Conservation (phyloP, 148 eudicot species). For the Mesembryanthemum crystallinum region DNA sequence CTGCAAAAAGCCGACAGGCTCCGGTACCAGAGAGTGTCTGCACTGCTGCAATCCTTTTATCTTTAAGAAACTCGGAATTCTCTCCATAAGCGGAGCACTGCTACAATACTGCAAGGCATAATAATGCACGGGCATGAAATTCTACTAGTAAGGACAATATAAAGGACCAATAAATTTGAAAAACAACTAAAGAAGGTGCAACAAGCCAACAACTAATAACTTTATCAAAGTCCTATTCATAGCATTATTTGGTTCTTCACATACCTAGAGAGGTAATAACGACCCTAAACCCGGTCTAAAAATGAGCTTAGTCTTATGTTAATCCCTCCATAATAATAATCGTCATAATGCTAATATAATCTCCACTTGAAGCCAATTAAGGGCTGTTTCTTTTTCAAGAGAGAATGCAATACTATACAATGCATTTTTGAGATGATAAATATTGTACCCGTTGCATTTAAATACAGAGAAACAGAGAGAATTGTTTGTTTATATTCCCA, state of each 20-base stretch:
- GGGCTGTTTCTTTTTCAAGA: background rate
- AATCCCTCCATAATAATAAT: no score
- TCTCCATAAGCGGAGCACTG: constrained; percentile 99
- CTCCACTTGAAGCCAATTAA: background rate
- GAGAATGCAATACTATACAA: background rate
- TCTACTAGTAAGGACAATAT: background rate
- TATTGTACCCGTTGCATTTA: background rate
- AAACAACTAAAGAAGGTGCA: background rate
- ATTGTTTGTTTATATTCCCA: background rate
- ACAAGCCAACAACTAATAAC: background rate
- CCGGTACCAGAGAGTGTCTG: constrained; percentile 99
- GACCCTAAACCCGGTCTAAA: background rate
- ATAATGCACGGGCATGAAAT: no score
- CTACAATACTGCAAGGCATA: no score
- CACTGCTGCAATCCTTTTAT: constrained; percentile 88
- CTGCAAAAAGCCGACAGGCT: constrained; percentile 97
- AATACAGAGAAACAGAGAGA: background rate
- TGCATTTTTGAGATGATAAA: background rate
- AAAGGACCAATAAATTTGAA: no score
- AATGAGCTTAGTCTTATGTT: background rate
- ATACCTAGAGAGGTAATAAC: background rate
- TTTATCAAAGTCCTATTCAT: background rate
- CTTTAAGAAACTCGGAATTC: constrained; percentile 74
- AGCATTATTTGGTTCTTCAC: background rate
- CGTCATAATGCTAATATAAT: no score